Base-by-base conservation (phyloP, 2,329 filamentous ascomycete species). In the Metarhizium rileyi region DNA sequence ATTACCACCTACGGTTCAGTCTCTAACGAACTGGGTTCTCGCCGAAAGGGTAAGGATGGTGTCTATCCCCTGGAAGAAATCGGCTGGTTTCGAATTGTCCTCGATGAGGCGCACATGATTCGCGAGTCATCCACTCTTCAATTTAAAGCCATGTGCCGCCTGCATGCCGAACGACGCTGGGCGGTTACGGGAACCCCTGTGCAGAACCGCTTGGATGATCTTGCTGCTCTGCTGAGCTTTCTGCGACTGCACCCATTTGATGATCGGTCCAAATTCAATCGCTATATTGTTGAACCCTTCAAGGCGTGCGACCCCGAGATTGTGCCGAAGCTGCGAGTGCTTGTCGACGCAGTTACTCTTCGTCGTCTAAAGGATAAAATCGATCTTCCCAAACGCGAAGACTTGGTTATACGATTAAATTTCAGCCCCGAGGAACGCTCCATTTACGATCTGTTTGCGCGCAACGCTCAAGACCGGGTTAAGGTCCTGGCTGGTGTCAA, bases 141-240 rank as follows among this genome's bases (percentile, higher is more conserved):
- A 57, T 94, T 90, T 48, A 89, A 90, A 63, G 87, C 88, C 3
- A 87, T 93, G 20, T 90, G 89, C 55, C 78, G 81, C 20, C 73
- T 97, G 3, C 77, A 86, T 52, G 87, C 90, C 2, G 79, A 87
- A 61, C 81, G 90, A 28, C 84, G 90, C 30, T 98, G 93, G 93
- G 91, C 90, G 3, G 88, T 97, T n/a, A 97, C 93, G 0, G 93
- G 91, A 49, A 97, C 93, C 0, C 93, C 90, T 0, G 87, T 97
- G 8, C 91, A 97, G 66, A 98, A 98, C 62, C 84, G 87, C 4
- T 75, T 97, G 2, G 90, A 94, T 56, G 93, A 98, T 63, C 75
- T 97, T 22, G 87, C 88, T 14, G 87, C 91, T 1, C 73, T 97
- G 3, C 82, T 95, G 51, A 87, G 84, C 28, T 97, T 97, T 61